Conservation (phyloP, 2,329 filamentous ascomycete genomes). For the Leptographium radiaticola region DNA sequence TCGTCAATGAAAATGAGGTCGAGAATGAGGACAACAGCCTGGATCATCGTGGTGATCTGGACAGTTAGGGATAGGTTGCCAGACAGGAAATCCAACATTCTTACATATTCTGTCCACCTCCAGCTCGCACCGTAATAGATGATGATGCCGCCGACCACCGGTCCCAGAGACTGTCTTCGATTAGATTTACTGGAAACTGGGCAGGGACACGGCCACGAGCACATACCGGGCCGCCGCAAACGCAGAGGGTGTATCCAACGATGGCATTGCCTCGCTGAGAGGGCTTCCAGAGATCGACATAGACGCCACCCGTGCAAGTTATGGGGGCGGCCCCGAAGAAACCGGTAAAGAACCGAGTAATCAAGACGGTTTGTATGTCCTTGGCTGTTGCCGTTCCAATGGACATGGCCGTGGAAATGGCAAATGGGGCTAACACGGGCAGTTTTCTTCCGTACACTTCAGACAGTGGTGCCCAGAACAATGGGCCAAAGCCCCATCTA, state of each 20-base stretch:
- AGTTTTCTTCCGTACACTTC: no score
- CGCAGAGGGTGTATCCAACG: constrained; percentile 37
- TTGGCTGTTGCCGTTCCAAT: no score
- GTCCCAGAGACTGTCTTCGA: neutral
- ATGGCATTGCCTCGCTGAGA: constrained; percentile 51
- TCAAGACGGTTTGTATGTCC: constrained; percentile 51
- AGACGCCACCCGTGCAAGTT: constrained; percentile 55
- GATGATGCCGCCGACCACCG: neutral
- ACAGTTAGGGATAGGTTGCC: neutral
- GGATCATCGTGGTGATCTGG: neutral
- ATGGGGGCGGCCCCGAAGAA: constrained; percentile 53
- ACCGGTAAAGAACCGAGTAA: constrained; percentile 51
- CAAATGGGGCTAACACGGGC: no score
- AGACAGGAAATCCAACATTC: neutral
- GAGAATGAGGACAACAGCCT: neutral
- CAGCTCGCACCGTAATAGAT: neutral
- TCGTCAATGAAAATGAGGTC: neutral
- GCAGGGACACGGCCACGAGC: no score
- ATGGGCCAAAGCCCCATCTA: no score
- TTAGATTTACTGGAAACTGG: neutral
- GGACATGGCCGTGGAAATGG: no score
- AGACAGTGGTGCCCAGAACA: no score
- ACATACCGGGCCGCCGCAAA: neutral
- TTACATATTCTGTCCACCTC: neutral
- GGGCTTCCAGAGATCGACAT: constrained; percentile 51